Base-by-base conservation (phyloP, 1,139 yeast genomes). In the Candida sp. region DNA sequence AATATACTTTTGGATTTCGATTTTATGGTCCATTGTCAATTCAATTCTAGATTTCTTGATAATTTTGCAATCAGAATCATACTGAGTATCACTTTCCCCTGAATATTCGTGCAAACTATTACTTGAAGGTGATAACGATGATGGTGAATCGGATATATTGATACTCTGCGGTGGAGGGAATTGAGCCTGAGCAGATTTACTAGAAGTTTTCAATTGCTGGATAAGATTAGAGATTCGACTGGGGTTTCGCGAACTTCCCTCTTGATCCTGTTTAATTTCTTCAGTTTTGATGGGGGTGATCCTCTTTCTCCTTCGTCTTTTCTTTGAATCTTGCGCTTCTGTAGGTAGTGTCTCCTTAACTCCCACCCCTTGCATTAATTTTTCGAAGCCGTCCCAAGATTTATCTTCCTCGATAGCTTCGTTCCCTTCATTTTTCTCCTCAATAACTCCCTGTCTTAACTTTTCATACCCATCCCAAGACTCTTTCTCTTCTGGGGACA, bases 1-100 rank as follows among this genome's bases (percentile, higher is more conserved):
- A 5, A 84, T 82, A 45, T 78, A 70, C 22, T 57, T 65, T 53
- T 82, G 88, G 21, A 83, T 73, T 44, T 57, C 62, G 5, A 61
- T 59, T 51, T 83, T 82, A 46, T 76, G 77, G 30, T 68, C 74
- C 21, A 70, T 61, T 0, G 73, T 56, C 25, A 77, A 57, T 36
- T 57, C 59, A 23, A 45, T 36, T 32, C 21, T 39, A 15, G 42
- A 23, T 5, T 30, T 41, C 21, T 36, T 36, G 15, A 23, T 27
- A 23, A 34, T 41, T 39, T 45, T 41, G 44, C 42, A 22, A 29
- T 41, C 43, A 38, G 40, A 39, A 22, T 48, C 48, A 25, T 45
- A 45, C 38, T 45, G 48, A 5, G 48, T 45, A 33, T 45, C 48
- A 27, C 48, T 45, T 21, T 34, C 39, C n/a, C 39, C 39, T 19